Conservation (phyloP, 768 basidiomycete genomes). For the Grammothele lineata region DNA sequence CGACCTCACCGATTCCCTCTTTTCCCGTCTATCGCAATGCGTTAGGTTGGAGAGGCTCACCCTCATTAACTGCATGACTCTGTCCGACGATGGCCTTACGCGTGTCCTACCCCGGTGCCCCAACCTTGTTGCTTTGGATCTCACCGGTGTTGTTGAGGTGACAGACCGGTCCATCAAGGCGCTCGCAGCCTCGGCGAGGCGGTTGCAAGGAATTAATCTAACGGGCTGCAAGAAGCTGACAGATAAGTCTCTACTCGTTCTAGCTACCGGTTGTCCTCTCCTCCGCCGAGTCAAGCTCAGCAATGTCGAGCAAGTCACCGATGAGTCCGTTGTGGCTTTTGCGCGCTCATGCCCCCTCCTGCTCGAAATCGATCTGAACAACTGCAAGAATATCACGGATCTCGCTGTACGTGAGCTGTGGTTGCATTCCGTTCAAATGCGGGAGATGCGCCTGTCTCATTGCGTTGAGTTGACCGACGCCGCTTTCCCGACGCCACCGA, state of each 20-base stretch:
- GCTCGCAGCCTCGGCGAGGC: conserved; percentile 64
- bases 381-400: conserved; percentile 77
- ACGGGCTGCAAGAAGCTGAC: conserved; percentile 78
- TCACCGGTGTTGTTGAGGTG: conserved; percentile 66
- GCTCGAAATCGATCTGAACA: conserved; percentile 91
- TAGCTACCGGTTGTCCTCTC: conserved; percentile 70
- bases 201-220: conserved; percentile 90
- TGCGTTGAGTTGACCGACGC: conserved; percentile 76
- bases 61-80: conserved; percentile 68
- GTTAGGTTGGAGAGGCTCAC: conserved; percentile 85
- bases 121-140: conserved; percentile 83
- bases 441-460: conserved; percentile 85
- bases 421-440: conserved; percentile 74
- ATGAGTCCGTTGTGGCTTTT: conserved; percentile 69
- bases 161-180: conserved; percentile 69
- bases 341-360: conserved; percentile 79
- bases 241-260: conserved; percentile 69
- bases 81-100: conserved; percentile 61
- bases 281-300: conserved; percentile 90
- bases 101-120: conserved; percentile 64
- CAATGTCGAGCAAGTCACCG: conserved; percentile 71
- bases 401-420: conserved; percentile 78
- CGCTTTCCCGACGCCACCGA: conserved; percentile 76
- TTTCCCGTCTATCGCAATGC: conserved; percentile 69
- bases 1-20: conserved; percentile 69